Percentiles rank a stretch among this genome's conserved stretches.
Conservation (phyloP, 176 grass and related monocot species). For the Cenchrus americanus region DNA sequence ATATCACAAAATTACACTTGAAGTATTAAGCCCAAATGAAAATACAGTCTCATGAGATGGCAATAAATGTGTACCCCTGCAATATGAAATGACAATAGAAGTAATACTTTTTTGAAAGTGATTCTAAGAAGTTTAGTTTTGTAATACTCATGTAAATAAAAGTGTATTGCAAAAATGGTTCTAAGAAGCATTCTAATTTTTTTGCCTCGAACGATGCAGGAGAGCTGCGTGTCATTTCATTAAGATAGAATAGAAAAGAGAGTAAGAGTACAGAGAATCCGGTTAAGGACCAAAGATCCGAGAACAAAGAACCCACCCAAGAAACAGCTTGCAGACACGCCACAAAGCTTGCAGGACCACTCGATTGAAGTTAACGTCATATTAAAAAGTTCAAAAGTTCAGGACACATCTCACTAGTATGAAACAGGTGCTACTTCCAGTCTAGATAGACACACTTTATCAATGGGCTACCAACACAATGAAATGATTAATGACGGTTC, state of each 20-base stretch:
- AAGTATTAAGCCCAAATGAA: not conserved
- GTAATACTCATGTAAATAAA: not conserved
- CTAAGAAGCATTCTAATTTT: not conserved
- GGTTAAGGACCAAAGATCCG: too few species aligned
- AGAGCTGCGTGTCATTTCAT: too few species aligned
- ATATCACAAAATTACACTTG: not conserved
- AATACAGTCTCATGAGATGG: not conserved
- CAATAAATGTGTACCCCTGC: not conserved
- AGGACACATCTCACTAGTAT: constrained; percentile 6
- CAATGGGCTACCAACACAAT: not conserved
- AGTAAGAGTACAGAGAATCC: too few species aligned
- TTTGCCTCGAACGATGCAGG: too few species aligned
- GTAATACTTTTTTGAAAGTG: not conserved
- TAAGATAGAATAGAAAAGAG: too few species aligned
- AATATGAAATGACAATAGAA: not conserved
- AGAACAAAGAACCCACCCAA: too few species aligned
- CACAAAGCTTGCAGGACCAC: too few species aligned
- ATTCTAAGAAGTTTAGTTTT: constrained; percentile 12
- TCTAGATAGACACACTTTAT: not conserved
- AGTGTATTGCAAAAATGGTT: not conserved
- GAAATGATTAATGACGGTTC: not conserved
- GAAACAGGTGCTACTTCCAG: not conserved
- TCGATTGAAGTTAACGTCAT: not conserved
- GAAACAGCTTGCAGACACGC: too few species aligned
- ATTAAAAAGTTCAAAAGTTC: not conserved